A percentile compares a stretch with the other conserved stretches of the same genome.
Conservation (phyloP, 768 basidiomycete genomes). For the Kwoniella sp. region DNA sequence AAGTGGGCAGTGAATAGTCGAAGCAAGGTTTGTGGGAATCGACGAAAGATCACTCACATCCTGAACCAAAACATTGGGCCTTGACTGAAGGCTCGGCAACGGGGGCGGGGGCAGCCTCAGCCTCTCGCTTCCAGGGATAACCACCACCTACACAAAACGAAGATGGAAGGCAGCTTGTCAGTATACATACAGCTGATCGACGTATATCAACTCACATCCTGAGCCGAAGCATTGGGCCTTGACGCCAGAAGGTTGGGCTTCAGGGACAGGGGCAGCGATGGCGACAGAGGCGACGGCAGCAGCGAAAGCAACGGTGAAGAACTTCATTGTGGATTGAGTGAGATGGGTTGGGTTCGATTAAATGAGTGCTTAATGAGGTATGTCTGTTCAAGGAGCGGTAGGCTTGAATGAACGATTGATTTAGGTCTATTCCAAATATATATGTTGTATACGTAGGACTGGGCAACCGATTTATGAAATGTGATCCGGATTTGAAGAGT, state of each 20-base stretch:
- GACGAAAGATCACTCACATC: slow-evolving; percentile 9
- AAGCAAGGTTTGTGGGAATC: not conserved
- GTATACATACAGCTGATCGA: slow-evolving; percentile 9
- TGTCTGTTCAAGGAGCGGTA: not conserved
- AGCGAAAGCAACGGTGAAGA: slow-evolving; percentile 41
- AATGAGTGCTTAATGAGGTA: not conserved
- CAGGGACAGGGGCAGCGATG: slow-evolving; percentile 46
- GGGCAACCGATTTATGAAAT: too few relatives aligned
- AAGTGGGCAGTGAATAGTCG: too few relatives aligned
- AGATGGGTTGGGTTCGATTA: not conserved
- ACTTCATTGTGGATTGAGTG: slow-evolving; percentile 42
- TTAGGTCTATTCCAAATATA: not conserved
- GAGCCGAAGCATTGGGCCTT: slow-evolving; percentile 27
- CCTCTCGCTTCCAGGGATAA: slow-evolving; percentile 41
- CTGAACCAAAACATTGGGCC: slow-evolving; percentile 22
- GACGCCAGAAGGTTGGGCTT: slow-evolving; percentile 14
- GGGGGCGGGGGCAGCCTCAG: slow-evolving; percentile 18
- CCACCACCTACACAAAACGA: slow-evolving; percentile 18
- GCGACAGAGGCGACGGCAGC: slow-evolving; percentile 42
- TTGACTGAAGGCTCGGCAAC: slow-evolving; percentile 16
- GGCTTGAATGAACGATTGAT: not conserved
- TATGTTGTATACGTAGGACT: not conserved
- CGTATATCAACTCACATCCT: slow-evolving; percentile 30
- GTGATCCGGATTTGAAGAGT: too few relatives aligned
- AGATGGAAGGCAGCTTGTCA: slow-evolving; percentile 7